Percentiles rank a stretch among this genome's conserved stretches.
These are phyloP conservation scores for Ramularia endophylla DNA, from an alignment of 2,329 filamentous ascomycete species.

Conservation along the genomic window DNA sequence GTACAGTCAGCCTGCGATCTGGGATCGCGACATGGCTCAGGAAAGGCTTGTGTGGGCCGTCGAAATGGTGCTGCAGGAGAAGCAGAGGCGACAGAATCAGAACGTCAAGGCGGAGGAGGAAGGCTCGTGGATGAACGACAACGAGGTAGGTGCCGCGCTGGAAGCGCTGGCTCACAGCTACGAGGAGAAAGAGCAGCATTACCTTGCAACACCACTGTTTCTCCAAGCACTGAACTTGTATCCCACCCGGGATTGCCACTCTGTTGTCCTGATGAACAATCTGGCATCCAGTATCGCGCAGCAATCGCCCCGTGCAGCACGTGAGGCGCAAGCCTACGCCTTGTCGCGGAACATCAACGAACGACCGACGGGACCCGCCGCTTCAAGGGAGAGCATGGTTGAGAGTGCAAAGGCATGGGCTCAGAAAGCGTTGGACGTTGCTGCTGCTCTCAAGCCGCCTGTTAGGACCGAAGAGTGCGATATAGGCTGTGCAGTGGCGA, in stretches of 20 bases:
- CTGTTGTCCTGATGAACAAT: constrained; percentile 82
- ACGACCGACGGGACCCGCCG: constrained; percentile 42
- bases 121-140: constrained; percentile 62
- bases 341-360: constrained; percentile 32
- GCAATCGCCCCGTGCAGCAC: constrained; percentile 42
- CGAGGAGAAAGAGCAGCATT: constrained; percentile 65
- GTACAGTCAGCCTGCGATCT: constrained; percentile 70
- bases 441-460: constrained; percentile 58
- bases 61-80: constrained; percentile 70
- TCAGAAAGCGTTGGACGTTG: constrained; percentile 64
- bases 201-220: constrained; percentile 78
- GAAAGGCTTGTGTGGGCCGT: constrained; percentile 73
- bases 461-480: constrained; percentile 74
- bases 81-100: constrained; percentile 53
- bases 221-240: constrained; percentile 74
- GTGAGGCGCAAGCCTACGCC: constrained; percentile 26
- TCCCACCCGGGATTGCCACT: constrained; percentile 62
- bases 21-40: constrained; percentile 68
- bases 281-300: constrained; percentile 68
- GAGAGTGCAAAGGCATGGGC: constrained; percentile 73
- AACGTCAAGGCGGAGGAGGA: constrained; percentile 57
- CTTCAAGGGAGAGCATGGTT: constrained; percentile 51
- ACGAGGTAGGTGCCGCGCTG: constrained; percentile 67
- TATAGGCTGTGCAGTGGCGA: constrained; percentile 71
- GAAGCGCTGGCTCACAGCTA: constrained; percentile 78